A percentile compares a stretch with the other conserved stretches of the same genome.
Evolutionary conservation across 73 alveolate genomes (phyloP).

Genomic region (Blepharisma japonicum): DNA sequence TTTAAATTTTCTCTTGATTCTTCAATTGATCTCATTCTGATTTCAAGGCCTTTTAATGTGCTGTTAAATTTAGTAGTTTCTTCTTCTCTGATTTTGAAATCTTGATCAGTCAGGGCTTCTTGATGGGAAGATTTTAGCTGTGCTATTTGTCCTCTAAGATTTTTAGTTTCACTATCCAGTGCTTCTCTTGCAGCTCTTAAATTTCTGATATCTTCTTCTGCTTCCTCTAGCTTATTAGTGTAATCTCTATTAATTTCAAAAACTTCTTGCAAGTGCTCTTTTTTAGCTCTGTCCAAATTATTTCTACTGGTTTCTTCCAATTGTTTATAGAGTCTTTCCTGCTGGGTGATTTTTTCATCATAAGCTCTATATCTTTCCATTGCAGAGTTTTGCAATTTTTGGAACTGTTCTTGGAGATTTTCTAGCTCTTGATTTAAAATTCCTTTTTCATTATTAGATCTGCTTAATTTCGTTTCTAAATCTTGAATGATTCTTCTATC

Average conservation of each 20-base stretch:
- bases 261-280: neutral
- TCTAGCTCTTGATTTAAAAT: conserved; percentile 33
- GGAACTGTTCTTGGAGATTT: conserved; percentile 34
- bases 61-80: neutral
- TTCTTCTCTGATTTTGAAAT: conserved; percentile 13
- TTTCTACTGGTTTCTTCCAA: neutral
- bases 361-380: neutral
- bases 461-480: conserved; percentile 35
- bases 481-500: conserved; percentile 36
- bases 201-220: conserved; percentile 11
- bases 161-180: neutral
- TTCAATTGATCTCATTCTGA: neutral
- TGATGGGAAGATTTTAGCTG: neutral
- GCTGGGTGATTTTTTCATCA: neutral
- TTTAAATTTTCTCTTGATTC: conserved; percentile 1
- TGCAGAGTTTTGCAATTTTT: neutral
- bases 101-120: neutral
- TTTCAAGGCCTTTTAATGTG: neutral
- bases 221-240: neutral
- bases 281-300: neutral
- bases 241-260: neutral
- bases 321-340: neutral
- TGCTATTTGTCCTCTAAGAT: conserved; percentile 2
- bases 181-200: neutral
- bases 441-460: neutral